Evolutionary conservation across 2,329 filamentous ascomycete genomes (phyloP).

Genomic region (Leptographium radiaticola): DNA sequence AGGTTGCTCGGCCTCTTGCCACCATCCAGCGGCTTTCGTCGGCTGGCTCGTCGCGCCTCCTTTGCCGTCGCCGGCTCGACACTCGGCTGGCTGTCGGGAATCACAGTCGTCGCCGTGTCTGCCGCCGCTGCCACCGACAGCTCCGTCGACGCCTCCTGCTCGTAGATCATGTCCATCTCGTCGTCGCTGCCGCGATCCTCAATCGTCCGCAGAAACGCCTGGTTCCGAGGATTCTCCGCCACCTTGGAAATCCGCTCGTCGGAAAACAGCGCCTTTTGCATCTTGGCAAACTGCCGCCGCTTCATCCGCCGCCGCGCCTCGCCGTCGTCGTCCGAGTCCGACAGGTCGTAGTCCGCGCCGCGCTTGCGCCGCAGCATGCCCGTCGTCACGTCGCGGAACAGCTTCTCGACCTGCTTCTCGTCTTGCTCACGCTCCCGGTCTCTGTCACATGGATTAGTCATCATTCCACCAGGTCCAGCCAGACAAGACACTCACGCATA

Average conservation of each 20-base stretch:
- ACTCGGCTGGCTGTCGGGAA: slow-evolving; percentile 10
- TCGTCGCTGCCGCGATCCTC: slow-evolving; percentile 70
- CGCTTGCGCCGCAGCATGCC: slow-evolving; percentile 77
- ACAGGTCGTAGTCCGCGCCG: slow-evolving; percentile 69
- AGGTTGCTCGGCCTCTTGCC: slow-evolving; percentile 60
- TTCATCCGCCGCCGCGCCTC: slow-evolving; percentile 69
- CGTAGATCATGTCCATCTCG: slow-evolving; percentile 56
- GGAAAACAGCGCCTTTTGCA: slow-evolving; percentile 75
- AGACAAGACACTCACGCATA: slow-evolving; percentile 56
- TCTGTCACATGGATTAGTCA: slow-evolving; percentile 26
- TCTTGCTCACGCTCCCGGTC: slow-evolving; percentile 69
- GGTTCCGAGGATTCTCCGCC: slow-evolving; percentile 75
- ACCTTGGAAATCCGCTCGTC: slow-evolving; percentile 89
- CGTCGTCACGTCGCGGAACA: slow-evolving; percentile 86
- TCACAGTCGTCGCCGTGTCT: background rate
- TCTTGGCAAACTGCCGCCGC: slow-evolving; percentile 76
- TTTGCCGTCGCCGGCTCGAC: background rate
- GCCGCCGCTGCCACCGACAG: slow-evolving; percentile 12
- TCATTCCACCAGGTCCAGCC: no score
- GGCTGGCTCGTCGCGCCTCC: background rate
- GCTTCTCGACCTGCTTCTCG: slow-evolving; percentile 77
- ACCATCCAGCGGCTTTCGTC: slow-evolving; percentile 27
- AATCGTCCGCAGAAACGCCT: slow-evolving; percentile 80
- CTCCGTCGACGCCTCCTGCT: slow-evolving; percentile 17
- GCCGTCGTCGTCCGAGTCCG: slow-evolving; percentile 80